Base-by-base conservation (phyloP, 768 basidiomycete species). In the Boletus subcaerulescens region DNA sequence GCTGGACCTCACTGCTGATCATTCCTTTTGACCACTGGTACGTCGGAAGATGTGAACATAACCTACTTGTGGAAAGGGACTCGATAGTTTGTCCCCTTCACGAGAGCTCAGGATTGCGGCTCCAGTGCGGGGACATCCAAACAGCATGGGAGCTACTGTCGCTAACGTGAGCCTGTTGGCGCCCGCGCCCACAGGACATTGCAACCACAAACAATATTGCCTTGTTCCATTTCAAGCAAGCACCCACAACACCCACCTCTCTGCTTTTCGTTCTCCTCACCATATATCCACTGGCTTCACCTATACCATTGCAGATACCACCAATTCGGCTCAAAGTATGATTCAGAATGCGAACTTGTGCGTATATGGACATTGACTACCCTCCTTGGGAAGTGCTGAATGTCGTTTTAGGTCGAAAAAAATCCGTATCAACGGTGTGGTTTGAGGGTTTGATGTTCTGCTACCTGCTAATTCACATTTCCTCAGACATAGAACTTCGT, bases 171-270 rank as follows among this genome's bases (percentile, higher is more conserved):
- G 15, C 22, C 33, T 1, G 1, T 59, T 20, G 15, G 58, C 54
- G 61, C 59, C 54, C 15, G 58, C 62, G 13, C 61, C 58, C 61
- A 62, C 61, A 60, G 8, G 2, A 18, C 18, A 46, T 35, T 40
- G 61, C 61, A 64, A 53, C 22, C 47, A 32, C 54, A 63, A 63
- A 63, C 29, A 64, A 50, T 6, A 15, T 5, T 32, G 41, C 7
- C 18, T 47, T 48, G 48, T 48, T 35, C n/a, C 12, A 40, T 63
- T 54, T 45, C 33, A 35, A 35, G 33, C 35, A 9, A 15, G 53
- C 24, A 64, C 51, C 42, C 53, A 56, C 62, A 35, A 5, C n/a
- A 20, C 38, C 14, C 26, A 22, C 36, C 10, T 13, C 20, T 26
- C 24, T 13, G 3, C 29, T 14, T 35, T 5, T 29, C 29, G 29